Percentiles rank a stretch among this genome's conserved stretches.
These are phyloP conservation scores for Lunularia cruciata DNA, from an alignment of 225 moss, liverwort and hornwort species.

Conservation along the genomic window DNA sequence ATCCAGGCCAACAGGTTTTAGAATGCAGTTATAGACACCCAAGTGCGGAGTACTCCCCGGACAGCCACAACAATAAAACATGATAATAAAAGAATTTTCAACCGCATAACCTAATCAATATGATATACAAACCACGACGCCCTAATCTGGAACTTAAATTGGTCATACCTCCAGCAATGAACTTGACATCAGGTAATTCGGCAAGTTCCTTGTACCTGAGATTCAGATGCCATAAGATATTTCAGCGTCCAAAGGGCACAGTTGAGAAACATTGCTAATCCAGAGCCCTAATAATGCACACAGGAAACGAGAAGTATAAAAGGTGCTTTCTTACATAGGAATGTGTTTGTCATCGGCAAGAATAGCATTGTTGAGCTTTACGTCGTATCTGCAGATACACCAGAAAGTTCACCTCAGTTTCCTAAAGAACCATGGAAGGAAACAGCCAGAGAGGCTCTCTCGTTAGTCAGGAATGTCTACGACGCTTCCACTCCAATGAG, in stretches of 20 bases:
- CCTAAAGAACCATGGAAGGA: not conserved
- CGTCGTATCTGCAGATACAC: conserved; percentile 52
- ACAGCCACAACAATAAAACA: too few species aligned
- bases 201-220: conserved; percentile 93
- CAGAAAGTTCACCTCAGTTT: not conserved
- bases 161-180: conserved; percentile 92
- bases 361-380: conserved; percentile 83
- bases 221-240: not conserved
- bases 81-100: too few species aligned
- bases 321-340: conserved; percentile 54
- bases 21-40: too few species aligned
- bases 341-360: conserved; percentile 91
- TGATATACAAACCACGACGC: too few species aligned
- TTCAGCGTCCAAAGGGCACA: conserved; percentile 1
- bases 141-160: too few species aligned
- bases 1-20: not conserved
- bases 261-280: not conserved
- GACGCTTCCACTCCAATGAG: not conserved
- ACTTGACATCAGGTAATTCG: conserved; percentile 57
- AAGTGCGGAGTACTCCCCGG: too few species aligned
- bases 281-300: not conserved
- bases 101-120: too few species aligned
- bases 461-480: not conserved
- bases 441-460: not conserved
- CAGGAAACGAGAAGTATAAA: not conserved